Evolutionary conservation across 495 filamentous ascomycete species (phyloP).

Genomic region (Penicillium verhagenii): DNA sequence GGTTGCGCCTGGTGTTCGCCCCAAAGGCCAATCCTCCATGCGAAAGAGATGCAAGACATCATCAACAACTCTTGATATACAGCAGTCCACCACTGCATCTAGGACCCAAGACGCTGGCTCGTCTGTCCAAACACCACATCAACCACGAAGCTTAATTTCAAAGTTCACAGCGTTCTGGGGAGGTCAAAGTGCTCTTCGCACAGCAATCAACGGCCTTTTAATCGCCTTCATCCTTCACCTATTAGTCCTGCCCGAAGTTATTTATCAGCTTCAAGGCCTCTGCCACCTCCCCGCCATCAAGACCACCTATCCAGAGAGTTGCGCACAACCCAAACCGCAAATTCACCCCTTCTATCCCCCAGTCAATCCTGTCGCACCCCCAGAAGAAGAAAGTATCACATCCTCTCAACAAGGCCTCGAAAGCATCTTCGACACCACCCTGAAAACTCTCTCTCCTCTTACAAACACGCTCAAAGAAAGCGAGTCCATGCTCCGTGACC

Average conservation of each 20-base stretch:
- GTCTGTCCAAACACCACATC: conserved; percentile 2
- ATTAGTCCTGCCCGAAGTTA: conserved; percentile 41
- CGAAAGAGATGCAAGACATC: conserved; percentile 32
- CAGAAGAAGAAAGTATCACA: conserved; percentile 23
- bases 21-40: conserved; percentile 17
- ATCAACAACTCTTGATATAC: not conserved
- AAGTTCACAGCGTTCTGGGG: conserved; percentile 1
- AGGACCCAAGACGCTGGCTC: conserved; percentile 9
- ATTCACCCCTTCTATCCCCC: conserved; percentile 3
- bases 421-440: conserved; percentile 31
- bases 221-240: conserved; percentile 36
- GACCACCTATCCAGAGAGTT: conserved; percentile 36
- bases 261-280: conserved; percentile 35
- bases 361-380: conserved; percentile 14
- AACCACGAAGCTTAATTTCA: not conserved
- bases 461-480: conserved; percentile 33
- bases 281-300: conserved; percentile 30
- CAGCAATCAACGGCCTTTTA: conserved; percentile 32
- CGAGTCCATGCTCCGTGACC: conserved; percentile 31
- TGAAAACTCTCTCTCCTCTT: conserved; percentile 32
- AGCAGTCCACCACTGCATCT: not conserved
- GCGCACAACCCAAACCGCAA: conserved; percentile 18
- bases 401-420: conserved; percentile 33
- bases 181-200: conserved; percentile 15
- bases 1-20: conserved; percentile 33